Evolutionary conservation across 1,139 yeast species (phyloP).

Genomic region (Candida labiduridarum): DNA sequence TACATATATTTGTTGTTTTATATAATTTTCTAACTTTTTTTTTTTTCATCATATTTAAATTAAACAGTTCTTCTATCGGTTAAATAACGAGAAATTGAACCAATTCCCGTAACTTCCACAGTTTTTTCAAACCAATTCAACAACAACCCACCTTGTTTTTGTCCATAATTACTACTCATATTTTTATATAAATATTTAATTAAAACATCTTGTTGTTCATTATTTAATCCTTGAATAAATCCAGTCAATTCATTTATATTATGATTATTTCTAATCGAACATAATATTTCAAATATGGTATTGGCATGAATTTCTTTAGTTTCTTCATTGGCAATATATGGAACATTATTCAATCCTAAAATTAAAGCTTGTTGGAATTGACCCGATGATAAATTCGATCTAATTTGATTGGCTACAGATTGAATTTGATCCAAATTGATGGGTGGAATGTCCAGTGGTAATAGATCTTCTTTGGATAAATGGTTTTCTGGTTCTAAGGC

Average conservation of each 20-base stretch:
- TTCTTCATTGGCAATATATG: slow-evolving; percentile 72
- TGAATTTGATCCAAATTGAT: slow-evolving; percentile 54
- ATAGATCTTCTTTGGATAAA: slow-evolving; percentile 62
- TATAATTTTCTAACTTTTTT: background rate
- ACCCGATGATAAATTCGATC: slow-evolving; percentile 70
- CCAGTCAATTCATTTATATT: slow-evolving; percentile 58
- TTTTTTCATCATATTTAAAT: slow-evolving; percentile 33
- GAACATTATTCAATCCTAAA: slow-evolving; percentile 69
- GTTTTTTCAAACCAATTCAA: slow-evolving; percentile 93
- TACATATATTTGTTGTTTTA: background rate
- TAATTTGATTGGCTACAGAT: slow-evolving; percentile 57
- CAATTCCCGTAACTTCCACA: slow-evolving; percentile 81
- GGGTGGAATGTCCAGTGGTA: slow-evolving; percentile 54
- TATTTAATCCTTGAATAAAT: slow-evolving; percentile 58
- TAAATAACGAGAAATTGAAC: slow-evolving; percentile 83
- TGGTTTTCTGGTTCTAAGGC: slow-evolving; percentile 83
- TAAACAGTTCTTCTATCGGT: slow-evolving; percentile 83
- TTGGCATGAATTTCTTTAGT: slow-evolving; percentile 52
- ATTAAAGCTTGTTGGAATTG: slow-evolving; percentile 68
- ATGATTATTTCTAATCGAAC: slow-evolving; percentile 67
- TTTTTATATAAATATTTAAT: slow-evolving; percentile 86
- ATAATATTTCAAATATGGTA: slow-evolving; percentile 73
- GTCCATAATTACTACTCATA: slow-evolving; percentile 76
- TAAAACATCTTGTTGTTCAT: slow-evolving; percentile 75
- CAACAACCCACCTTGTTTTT: slow-evolving; percentile 83